Evolutionary conservation across 208 protist species (phyloP).

Genomic region (Trypanosoma platydactyli): DNA sequence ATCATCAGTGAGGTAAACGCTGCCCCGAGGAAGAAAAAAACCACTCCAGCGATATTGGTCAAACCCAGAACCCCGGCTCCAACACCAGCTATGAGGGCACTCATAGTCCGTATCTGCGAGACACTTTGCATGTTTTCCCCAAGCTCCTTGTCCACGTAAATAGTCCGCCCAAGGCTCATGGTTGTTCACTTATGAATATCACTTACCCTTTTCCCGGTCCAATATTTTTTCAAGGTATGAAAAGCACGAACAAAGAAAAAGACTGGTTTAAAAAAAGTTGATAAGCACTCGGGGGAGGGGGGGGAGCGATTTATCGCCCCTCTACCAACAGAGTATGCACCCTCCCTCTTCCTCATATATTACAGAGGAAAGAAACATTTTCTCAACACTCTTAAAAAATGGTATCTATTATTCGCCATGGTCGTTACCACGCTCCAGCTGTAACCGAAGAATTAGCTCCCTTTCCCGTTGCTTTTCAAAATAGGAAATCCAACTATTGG

Average conservation of each 20-base stretch:
- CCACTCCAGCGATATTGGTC: slow-evolving; percentile 58
- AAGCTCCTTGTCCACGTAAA: slow-evolving; percentile 55
- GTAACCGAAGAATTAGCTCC: slow-evolving; percentile 77
- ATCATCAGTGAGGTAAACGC: slow-evolving; percentile 65
- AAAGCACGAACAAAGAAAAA: slow-evolving; percentile 4
- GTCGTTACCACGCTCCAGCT: slow-evolving; percentile 66
- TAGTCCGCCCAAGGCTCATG: slow-evolving; percentile 50
- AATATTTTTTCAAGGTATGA: neutral
- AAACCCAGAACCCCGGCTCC: slow-evolving; percentile 76
- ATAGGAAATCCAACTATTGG: slow-evolving; percentile 73
- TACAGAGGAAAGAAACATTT: neutral
- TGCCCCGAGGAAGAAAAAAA: slow-evolving; percentile 70
- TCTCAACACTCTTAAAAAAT: slow-evolving; percentile 1
- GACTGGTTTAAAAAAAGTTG: slow-evolving; percentile 2
- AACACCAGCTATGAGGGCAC: slow-evolving; percentile 69
- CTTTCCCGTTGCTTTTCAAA: slow-evolving; percentile 85
- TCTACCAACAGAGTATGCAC: neutral
- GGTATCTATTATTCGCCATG: slow-evolving; percentile 15
- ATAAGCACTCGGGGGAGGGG: too few relatives aligned
- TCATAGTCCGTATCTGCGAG: slow-evolving; percentile 71
- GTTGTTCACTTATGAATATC: neutral
- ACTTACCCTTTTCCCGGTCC: neutral
- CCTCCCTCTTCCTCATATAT: neutral
- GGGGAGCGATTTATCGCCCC: too few relatives aligned
- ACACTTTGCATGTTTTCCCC: slow-evolving; percentile 63